Evolutionary conservation across 495 filamentous ascomycete genomes (phyloP).

Genomic region (Aspergillus avenaceus): DNA sequence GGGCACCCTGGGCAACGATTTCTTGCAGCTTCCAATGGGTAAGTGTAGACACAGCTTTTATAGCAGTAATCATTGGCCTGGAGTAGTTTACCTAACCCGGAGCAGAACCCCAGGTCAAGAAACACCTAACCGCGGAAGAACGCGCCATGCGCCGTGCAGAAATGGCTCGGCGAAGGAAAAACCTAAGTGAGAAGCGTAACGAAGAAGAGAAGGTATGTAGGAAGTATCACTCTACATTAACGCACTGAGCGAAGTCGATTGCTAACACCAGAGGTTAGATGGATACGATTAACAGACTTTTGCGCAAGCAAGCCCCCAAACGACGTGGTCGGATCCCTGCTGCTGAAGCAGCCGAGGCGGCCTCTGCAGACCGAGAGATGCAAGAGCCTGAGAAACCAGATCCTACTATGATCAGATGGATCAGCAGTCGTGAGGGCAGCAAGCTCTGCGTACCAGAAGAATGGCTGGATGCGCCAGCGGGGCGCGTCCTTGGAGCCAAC

Average conservation of each 20-base stretch:
- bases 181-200: constrained; percentile 95
- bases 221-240: background rate
- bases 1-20: constrained; percentile 63
- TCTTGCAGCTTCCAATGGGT: constrained; percentile 86
- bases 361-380: constrained; percentile 52
- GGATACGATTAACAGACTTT: constrained; percentile 96
- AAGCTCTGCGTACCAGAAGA: constrained; percentile 73
- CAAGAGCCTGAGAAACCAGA: constrained; percentile 55
- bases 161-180: constrained; percentile 92
- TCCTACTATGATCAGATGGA: constrained; percentile 72
- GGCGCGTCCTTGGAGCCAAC: constrained; percentile 54
- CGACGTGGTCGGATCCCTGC: constrained; percentile 52
- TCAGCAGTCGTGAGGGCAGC: constrained; percentile 66
- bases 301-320: constrained; percentile 94
- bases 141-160: constrained; percentile 91
- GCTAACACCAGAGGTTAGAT: constrained; percentile 47
- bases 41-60: constrained; percentile 13
- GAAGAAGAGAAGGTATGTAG: constrained; percentile 89
- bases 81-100: constrained; percentile 10
- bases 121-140: constrained; percentile 88
- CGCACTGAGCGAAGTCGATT: background rate
- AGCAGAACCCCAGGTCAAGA: constrained; percentile 88
- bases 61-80: background rate
- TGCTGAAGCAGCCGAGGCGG: constrained; percentile 43
- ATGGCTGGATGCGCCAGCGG: constrained; percentile 68